Evolutionary conservation across 2,329 filamentous ascomycete genomes (phyloP).

Genomic region (Aureobasidium leucospermi): DNA sequence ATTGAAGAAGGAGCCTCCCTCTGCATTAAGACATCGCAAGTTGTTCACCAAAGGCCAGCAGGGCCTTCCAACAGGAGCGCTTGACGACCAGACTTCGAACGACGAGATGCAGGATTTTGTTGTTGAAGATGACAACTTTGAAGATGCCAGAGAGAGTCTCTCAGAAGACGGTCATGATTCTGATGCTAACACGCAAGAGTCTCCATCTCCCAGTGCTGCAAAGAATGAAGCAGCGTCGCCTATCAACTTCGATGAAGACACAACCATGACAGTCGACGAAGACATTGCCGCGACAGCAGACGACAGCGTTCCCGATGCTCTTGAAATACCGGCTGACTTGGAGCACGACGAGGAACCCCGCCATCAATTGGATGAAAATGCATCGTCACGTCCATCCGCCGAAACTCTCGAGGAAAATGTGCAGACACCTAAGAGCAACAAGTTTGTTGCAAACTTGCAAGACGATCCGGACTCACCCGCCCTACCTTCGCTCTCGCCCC

Average conservation of each 20-base stretch:
- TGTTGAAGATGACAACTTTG: conserved; percentile 9
- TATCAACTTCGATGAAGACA: background rate
- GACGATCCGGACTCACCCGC: background rate
- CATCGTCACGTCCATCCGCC: background rate
- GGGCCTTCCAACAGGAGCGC: background rate
- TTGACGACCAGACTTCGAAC: background rate
- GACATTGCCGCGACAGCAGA: background rate
- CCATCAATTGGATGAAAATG: background rate
- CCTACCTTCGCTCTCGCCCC: background rate
- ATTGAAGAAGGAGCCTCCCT: conserved; percentile 22
- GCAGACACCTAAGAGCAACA: background rate
- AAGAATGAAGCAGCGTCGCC: background rate
- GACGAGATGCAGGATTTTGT: conserved; percentile 12
- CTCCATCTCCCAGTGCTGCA: background rate
- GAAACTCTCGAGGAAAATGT: background rate
- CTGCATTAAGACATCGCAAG: background rate
- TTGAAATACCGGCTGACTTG: background rate
- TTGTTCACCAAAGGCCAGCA: background rate
- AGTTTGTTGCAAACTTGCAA: background rate
- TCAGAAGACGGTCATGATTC: background rate
- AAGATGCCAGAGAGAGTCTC: conserved; percentile 1
- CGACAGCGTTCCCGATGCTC: background rate
- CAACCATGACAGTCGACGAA: background rate
- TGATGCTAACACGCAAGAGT: background rate
- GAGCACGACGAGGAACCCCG: background rate